Evolutionary conservation across 2,329 filamentous ascomycete species (phyloP), one percentile per base, ranked within the genome.

Genomic region (Aspergillus intermedius): DNA sequence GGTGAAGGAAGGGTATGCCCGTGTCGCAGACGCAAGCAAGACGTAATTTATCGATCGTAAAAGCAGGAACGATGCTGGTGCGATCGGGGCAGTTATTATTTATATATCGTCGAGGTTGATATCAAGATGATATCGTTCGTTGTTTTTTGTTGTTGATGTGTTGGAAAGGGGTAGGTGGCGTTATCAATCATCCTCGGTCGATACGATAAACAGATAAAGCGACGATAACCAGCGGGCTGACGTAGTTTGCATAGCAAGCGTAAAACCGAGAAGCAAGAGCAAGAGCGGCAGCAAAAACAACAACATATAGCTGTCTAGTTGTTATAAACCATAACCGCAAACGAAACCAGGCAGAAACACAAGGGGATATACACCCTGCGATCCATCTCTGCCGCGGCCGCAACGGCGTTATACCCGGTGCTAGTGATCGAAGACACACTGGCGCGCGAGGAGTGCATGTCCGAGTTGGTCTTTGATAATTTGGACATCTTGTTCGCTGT

Each of bases 341-440:
- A 67, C 30, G 65, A 67, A 51, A 67, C 60, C 44, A 67, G 54
- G 50, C 65, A 67, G 57, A 67, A 64, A 50, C 65, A 67, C 22
- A 67, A 57, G 13, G 65, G 64, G 30, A 67, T 66, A 42, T 65
- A 66, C 53, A 66, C 62, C 41, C 58, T 63, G 51, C 56, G 60
- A 46, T 67, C 64, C 60, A 66, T 66, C 23, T 65, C 60, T 47
- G 54, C 43, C 21, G 54, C 47, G 28, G 30, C 32, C 10, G 44
- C 46, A 7, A 51, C 49, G 42, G 50, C 15, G 37, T 32, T 32
- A 35, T 42, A 10, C 8, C 5, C 7, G 19, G 19, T 19, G 10
- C 17, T 40, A 2, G 37, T 19, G 37, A 17, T 12, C 8, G 15
- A 19, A 19, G 15, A 30, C 10, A 30, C n/a, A 15, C 17, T 40